These are phyloP conservation scores for Solanum paucissectum DNA, from an alignment of 257 asterid genomes.

Conservation along the genomic window DNA sequence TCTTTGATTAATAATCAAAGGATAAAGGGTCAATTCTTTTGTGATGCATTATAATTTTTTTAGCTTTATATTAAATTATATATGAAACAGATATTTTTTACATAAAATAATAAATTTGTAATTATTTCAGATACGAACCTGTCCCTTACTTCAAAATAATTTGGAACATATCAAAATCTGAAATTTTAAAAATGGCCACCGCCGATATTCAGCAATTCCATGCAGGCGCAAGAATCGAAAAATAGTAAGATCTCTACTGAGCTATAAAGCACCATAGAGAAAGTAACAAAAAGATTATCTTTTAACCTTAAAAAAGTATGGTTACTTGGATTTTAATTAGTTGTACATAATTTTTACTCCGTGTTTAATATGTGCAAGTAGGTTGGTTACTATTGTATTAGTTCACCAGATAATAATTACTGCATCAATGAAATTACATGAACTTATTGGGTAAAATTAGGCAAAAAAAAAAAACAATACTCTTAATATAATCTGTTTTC, in stretches of 20 bases:
- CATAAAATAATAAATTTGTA: too few relatives aligned
- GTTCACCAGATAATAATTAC: background rate
- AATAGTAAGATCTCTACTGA: background rate
- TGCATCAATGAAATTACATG: background rate
- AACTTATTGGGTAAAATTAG: too few relatives aligned
- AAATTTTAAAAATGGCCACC: background rate
- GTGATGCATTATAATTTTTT: background rate
- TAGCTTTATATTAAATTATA: background rate
- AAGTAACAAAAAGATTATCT: background rate
- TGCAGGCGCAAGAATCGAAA: slow-evolving; percentile 4
- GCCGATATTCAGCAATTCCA: background rate
- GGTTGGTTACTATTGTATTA: background rate
- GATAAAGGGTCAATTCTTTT: background rate
- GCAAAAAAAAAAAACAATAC: too few relatives aligned
- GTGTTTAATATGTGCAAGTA: background rate
- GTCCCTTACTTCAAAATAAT: background rate
- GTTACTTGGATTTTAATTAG: background rate
- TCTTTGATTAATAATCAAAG: background rate
- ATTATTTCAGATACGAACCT: too few relatives aligned
- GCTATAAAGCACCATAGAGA: background rate
- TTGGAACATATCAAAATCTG: background rate
- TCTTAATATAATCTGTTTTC: too few relatives aligned
- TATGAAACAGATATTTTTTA: background rate
- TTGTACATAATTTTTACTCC: background rate
- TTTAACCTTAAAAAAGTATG: background rate